Percentiles rank a stretch among this genome's conserved stretches.
Conservation (phyloP, 805 yeast species). For the Metschnikowia koreensis region DNA sequence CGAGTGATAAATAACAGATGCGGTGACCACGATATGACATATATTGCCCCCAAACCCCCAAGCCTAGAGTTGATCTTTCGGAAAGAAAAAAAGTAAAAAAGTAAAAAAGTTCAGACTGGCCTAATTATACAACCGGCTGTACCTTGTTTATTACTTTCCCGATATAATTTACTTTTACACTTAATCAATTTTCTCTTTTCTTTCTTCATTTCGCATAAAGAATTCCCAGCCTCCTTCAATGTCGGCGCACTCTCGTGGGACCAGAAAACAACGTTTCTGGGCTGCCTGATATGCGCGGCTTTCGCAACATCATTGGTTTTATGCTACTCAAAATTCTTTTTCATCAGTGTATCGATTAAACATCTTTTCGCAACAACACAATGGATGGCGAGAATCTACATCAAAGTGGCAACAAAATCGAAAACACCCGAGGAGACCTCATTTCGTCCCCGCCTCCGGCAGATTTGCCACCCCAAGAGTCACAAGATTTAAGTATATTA, state of each 20-base stretch:
- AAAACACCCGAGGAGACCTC: neutral
- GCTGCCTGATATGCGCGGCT: constrained; percentile 2
- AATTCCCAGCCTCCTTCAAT: neutral
- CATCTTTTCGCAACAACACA: constrained; percentile 6
- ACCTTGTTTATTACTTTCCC: too few relatives aligned
- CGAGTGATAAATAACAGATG: too few relatives aligned
- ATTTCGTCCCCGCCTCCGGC: constrained; percentile 10
- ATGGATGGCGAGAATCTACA: constrained; percentile 4
- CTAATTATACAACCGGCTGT: too few relatives aligned
- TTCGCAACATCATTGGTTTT: constrained; percentile 4
- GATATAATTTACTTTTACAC: too few relatives aligned
- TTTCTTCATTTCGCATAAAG: neutral
- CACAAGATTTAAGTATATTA: neutral
- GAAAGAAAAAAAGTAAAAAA: too few relatives aligned
- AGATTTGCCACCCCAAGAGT: constrained; percentile 7
- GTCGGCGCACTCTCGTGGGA: neutral
- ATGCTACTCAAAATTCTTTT: constrained; percentile 1
- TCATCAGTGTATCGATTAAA: neutral
- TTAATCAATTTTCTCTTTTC: too few relatives aligned
- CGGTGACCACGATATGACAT: too few relatives aligned
- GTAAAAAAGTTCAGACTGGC: too few relatives aligned
- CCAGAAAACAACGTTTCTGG: neutral
- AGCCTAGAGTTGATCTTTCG: too few relatives aligned
- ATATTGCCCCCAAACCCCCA: too few relatives aligned
- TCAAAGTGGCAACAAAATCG: neutral